Evolutionary conservation across 345 rosid genomes (phyloP).

Genomic region (Eucalyptus guilfoylei): DNA sequence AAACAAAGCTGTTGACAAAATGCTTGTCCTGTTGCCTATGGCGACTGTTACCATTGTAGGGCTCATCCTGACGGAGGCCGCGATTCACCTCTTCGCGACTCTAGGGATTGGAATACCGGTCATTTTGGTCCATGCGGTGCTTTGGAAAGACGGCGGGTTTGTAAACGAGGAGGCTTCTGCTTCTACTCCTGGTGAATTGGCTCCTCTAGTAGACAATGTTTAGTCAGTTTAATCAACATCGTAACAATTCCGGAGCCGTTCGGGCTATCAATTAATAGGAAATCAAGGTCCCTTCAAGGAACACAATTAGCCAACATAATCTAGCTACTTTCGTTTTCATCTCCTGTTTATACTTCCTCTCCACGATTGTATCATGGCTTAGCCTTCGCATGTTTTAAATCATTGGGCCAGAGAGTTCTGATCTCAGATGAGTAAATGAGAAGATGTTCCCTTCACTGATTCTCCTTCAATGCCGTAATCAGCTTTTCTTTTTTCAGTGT

Average conservation of each 20-base stretch:
- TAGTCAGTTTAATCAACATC: not conserved
- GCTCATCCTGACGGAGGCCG: conserved; percentile 2
- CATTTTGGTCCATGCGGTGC: conserved; percentile 9
- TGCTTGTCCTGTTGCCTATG: not conserved
- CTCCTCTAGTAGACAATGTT: not conserved
- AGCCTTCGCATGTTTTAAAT: not conserved
- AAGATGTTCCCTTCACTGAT: not conserved
- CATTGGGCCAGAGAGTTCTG: not conserved
- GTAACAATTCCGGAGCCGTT: not conserved
- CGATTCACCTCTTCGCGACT: conserved; percentile 5
- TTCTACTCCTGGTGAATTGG: not conserved
- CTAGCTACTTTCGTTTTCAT: not conserved
- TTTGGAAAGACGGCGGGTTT: conserved; percentile 1
- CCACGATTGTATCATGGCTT: not conserved
- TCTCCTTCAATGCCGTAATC: not conserved
- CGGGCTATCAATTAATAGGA: not conserved
- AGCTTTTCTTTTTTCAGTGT: not conserved
- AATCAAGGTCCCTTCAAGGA: not conserved
- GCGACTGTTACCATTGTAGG: not conserved
- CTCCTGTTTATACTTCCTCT: not conserved
- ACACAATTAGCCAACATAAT: not conserved
- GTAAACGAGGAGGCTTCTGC: not conserved
- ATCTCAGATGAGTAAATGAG: not conserved
- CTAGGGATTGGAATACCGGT: not conserved
- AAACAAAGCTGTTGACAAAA: not conserved